A percentile compares a stretch with the other conserved stretches of the same genome.
Conservation (phyloP, 2,329 filamentous ascomycete genomes). For the Albifimbria verrucaria region DNA sequence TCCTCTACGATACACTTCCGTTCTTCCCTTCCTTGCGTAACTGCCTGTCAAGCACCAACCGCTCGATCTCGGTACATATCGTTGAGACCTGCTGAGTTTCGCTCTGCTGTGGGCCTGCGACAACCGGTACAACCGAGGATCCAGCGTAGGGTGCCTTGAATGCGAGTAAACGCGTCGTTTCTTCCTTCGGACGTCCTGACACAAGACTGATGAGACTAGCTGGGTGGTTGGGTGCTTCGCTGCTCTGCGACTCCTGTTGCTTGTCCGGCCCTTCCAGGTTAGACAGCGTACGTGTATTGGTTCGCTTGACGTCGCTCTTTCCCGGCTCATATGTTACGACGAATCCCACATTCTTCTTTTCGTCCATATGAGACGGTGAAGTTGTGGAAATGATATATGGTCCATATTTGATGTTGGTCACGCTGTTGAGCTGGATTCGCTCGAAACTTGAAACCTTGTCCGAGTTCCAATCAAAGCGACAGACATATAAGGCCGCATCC, state of each 20-base stretch:
- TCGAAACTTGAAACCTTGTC: constrained; percentile 95
- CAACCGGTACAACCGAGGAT: constrained; percentile 53
- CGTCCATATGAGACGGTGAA: constrained; percentile 72
- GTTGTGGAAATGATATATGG: constrained; percentile 90
- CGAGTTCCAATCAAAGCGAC: constrained; percentile 89
- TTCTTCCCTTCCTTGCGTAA: constrained; percentile 38
- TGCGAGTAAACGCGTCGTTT: constrained; percentile 41
- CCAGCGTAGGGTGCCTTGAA: constrained; percentile 54
- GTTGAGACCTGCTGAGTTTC: constrained; percentile 56
- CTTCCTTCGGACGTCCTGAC: constrained; percentile 12
- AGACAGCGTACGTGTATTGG: constrained; percentile 81
- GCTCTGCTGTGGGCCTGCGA: constrained; percentile 41
- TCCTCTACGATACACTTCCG: constrained; percentile 48
- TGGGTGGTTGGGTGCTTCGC: constrained; percentile 7
- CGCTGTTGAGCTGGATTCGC: constrained; percentile 71
- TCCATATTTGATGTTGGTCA: constrained; percentile 72
- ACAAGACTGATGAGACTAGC: background rate
- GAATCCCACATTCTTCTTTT: constrained; percentile 78
- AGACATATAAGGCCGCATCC: constrained; percentile 80
- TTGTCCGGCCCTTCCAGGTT: constrained; percentile 36
- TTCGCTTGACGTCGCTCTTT: constrained; percentile 67
- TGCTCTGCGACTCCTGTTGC: constrained; percentile 23
- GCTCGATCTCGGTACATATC: constrained; percentile 75
- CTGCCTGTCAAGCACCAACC: constrained; percentile 54
- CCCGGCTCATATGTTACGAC: constrained; percentile 73